Evolutionary conservation across 2,329 filamentous ascomycete species (phyloP).

Genomic region (Hypoxylon sp.): DNA sequence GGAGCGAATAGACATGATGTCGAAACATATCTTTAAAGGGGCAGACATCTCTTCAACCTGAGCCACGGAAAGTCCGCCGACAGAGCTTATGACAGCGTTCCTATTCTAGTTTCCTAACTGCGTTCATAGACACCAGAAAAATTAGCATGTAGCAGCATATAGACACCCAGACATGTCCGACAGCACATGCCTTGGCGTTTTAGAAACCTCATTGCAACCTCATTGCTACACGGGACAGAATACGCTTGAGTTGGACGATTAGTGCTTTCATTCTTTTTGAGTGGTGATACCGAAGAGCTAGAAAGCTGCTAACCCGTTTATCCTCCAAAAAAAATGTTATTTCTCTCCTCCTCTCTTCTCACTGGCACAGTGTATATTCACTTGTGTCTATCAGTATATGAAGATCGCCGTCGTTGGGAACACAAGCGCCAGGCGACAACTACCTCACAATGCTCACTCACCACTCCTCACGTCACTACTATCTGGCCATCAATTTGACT

Average conservation of each 20-base stretch:
- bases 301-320: slow-evolving; percentile 38
- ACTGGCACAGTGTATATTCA: slow-evolving; percentile 14
- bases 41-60: background rate
- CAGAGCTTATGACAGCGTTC: too few species aligned
- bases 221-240: background rate
- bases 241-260: slow-evolving; percentile 27
- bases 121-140: background rate
- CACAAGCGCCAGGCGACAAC: slow-evolving; percentile 18
- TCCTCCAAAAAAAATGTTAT: slow-evolving; percentile 23
- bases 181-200: background rate
- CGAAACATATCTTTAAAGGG: background rate
- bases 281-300: slow-evolving; percentile 41
- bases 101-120: background rate
- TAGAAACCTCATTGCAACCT: background rate
- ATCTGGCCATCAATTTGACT: slow-evolving; percentile 31
- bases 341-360: slow-evolving; percentile 22
- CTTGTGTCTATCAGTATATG: slow-evolving; percentile 9
- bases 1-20: background rate
- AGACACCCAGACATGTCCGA: background rate
- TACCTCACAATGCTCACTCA: too few species aligned
- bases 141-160: background rate
- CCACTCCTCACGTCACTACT: slow-evolving; percentile 16
- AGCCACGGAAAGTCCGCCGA: background rate
- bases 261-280: slow-evolving; percentile 37
- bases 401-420: slow-evolving; percentile 11